These are phyloP conservation scores for Paramecium primaurelia DNA, from an alignment of 73 alveolate species.

Conservation along the genomic window DNA sequence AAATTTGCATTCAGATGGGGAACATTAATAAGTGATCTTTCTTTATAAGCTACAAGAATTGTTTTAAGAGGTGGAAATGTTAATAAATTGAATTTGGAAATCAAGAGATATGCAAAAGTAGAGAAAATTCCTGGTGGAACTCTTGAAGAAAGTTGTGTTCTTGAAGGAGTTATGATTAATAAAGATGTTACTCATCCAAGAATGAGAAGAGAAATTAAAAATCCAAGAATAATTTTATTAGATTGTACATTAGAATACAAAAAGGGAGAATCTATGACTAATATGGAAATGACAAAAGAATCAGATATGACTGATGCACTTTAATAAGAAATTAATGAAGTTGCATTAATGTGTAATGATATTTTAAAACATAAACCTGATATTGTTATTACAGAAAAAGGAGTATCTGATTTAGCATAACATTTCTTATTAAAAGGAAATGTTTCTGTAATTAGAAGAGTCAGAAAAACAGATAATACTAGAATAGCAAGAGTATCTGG, in stretches of 20 bases:
- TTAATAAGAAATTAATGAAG: conserved; percentile 94
- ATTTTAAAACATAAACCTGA: conserved; percentile 94
- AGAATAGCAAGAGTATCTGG: conserved; percentile 91
- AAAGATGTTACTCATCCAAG: conserved; percentile 99
- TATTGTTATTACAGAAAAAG: conserved; percentile 98
- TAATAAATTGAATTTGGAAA: conserved; percentile 75
- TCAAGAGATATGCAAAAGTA: conserved; percentile 85
- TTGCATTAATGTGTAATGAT: conserved; percentile 90
- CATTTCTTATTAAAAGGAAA: conserved; percentile 66
- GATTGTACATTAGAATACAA: conserved; percentile 99
- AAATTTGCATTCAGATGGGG: conserved; percentile 96
- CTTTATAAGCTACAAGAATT: conserved; percentile 88
- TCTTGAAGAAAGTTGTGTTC: conserved; percentile 75
- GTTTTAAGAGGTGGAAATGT: conserved; percentile 81
- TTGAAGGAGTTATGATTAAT: conserved; percentile 99
- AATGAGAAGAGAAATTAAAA: conserved; percentile 91
- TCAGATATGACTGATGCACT: conserved; percentile 95
- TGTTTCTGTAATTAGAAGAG: conserved; percentile 92
- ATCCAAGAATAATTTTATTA: conserved; percentile 97
- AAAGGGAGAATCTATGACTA: conserved; percentile 98
- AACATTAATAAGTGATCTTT: conserved; percentile 84
- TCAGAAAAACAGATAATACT: conserved; percentile 96
- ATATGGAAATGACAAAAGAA: conserved; percentile 97
- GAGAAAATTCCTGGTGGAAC: conserved; percentile 89
- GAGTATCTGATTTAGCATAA: conserved; percentile 86